A percentile compares a stretch with the other conserved stretches of the same genome.
These are phyloP conservation scores for Sugiyamaella sp. DNA, from an alignment of 1,139 yeast genomes.

Conservation along the genomic window DNA sequence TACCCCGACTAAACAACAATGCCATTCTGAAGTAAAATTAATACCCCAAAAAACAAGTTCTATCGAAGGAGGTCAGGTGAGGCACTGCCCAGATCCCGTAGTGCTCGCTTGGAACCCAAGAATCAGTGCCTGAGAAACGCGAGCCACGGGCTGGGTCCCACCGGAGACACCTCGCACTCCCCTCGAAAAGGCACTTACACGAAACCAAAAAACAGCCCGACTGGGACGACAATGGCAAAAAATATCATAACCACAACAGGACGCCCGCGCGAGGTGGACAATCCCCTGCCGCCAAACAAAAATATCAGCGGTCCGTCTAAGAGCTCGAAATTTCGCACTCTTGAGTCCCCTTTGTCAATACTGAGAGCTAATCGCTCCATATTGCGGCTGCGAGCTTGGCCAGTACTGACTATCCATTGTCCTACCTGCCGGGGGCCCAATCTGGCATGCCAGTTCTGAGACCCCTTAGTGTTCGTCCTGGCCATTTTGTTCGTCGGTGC, in stretches of 20 bases:
- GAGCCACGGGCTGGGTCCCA: too few species aligned
- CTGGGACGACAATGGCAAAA: conserved; percentile 48
- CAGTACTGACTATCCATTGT: conserved; percentile 10
- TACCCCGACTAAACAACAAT: too few species aligned
- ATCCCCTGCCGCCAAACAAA: conserved; percentile 66
- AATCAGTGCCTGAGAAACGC: too few species aligned
- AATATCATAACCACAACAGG: conserved; percentile 47
- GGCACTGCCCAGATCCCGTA: too few species aligned
- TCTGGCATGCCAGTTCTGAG: neutral
- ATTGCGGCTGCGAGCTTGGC: neutral
- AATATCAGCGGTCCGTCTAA: conserved; percentile 42
- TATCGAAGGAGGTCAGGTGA: neutral
- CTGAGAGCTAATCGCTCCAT: neutral
- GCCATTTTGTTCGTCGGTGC: too few species aligned
- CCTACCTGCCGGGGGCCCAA: conserved; percentile 3
- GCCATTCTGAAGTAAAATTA: too few species aligned
- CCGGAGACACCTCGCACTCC: too few species aligned
- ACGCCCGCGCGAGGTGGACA: conserved; percentile 44
- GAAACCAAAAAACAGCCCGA: conserved; percentile 54
- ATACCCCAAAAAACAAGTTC: neutral
- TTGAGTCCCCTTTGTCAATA: neutral
- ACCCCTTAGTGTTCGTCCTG: neutral
- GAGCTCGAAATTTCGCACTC: conserved; percentile 21
- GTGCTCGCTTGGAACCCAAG: too few species aligned
- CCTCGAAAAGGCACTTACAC: too few species aligned